These are phyloP conservation scores for Cicer yamashitae DNA, from an alignment of 306 rosid genomes.

Conservation along the genomic window DNA sequence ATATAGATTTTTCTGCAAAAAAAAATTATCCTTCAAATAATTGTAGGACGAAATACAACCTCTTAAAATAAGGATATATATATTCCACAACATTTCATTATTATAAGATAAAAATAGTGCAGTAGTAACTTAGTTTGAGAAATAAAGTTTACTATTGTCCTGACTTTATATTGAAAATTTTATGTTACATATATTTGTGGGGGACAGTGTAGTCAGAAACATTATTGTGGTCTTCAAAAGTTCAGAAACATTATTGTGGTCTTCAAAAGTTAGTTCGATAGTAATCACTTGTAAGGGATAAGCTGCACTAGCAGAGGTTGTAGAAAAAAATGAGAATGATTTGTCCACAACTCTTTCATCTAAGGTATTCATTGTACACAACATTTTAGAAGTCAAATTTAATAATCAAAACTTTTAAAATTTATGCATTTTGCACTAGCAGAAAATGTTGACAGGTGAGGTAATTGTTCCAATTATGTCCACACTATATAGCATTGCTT, in stretches of 20 bases:
- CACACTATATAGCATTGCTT: no score
- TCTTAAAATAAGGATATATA: no score
- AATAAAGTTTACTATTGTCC: conserved; percentile 21
- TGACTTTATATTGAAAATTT: conserved; percentile 2
- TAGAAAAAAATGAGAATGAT: conserved; percentile 26
- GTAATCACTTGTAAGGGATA: conserved; percentile 27
- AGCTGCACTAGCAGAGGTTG: conserved; percentile 6
- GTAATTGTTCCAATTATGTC: no score
- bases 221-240: no score
- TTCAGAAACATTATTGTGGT: conserved; percentile 40
- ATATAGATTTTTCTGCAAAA: no score
- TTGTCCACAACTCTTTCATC: conserved; percentile 9
- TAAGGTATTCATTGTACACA: conserved; percentile 5
- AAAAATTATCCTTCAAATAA: no score
- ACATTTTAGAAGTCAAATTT: conserved; percentile 29
- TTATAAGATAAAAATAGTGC: no score
- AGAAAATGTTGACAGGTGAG: no score
- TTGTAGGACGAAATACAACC: no score
- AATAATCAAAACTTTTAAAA: not conserved
- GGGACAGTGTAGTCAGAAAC: conserved; percentile 45
- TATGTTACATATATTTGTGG: not conserved
- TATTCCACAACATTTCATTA: no score
- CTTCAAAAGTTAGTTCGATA: conserved; percentile 26
- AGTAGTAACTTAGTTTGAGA: not conserved
- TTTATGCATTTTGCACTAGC: conserved; percentile 20